Evolutionary conservation across 768 basidiomycete species (phyloP).

Genomic region (Mrakia frigida): DNA sequence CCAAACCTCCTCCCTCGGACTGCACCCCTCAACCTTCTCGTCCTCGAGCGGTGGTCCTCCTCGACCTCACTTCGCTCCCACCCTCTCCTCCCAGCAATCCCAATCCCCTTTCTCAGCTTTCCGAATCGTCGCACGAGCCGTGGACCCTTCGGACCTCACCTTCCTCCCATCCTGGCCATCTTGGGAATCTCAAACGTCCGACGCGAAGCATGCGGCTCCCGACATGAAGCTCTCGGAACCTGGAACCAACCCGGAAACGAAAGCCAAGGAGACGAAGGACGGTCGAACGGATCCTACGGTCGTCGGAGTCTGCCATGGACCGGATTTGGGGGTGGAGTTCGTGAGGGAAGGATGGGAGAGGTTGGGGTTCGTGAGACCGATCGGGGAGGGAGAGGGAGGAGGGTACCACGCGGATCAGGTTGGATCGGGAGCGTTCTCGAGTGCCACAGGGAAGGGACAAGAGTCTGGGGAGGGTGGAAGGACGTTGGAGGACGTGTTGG

Average conservation of each 20-base stretch:
- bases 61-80: conserved; percentile 9
- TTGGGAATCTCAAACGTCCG: conserved; percentile 27
- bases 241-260: conserved; percentile 29
- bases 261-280: conserved; percentile 25
- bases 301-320: conserved; percentile 29
- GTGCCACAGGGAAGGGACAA: background rate
- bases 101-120: conserved; percentile 24
- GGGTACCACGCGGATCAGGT: background rate
- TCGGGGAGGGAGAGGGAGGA: conserved; percentile 8
- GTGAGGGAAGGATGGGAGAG: conserved; percentile 31
- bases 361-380: conserved; percentile 20
- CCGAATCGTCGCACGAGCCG: conserved; percentile 33
- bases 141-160: conserved; percentile 34
- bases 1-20: background rate
- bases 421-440: background rate
- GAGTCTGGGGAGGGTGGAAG: background rate
- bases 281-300: conserved; percentile 30
- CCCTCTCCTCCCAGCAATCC: background rate
- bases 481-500: conserved; percentile 16
- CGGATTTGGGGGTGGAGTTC: conserved; percentile 28
- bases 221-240: conserved; percentile 28
- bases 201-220: background rate
- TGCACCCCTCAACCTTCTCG: background rate
- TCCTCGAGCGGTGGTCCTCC: background rate
- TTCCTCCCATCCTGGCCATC: conserved; percentile 34